Evolutionary conservation across 148 eudicot species (phyloP), one percentile per base, ranked within the genome.

Genomic region (Chenopodium quinoa): DNA sequence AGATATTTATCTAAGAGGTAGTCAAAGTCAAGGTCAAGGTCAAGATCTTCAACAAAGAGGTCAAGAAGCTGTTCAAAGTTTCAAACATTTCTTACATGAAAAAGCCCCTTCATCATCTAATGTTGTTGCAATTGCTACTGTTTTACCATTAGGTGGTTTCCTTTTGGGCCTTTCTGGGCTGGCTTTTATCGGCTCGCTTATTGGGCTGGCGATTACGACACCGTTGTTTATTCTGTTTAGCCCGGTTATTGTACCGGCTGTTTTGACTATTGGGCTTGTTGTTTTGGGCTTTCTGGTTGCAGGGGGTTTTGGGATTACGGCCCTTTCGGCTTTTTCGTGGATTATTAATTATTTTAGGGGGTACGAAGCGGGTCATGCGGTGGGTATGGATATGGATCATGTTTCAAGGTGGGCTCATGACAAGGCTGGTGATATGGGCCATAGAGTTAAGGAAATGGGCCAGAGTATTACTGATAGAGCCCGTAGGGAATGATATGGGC

Each of bases 231-330:
- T 93, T 25, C 31, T 93, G 52, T 93, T 88, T 82, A 90, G 97
- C 85, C 97, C 97, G 3, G 80, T 93, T 9, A 76, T 93, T 12
- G 88, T 93, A 73, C 97, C 97, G 3, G 94, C 96, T 2, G 84
- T 79, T 0, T 31, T 92, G 2, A 50, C 80, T 8, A 73, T 87
- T 7, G 92, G 86, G 64, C 80, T 89, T 8, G 88, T 91, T 3
- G 87, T 91, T 0, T 25, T 80, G 6, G 96, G 89, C 58, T 86
- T 92, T 76, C 69, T 89, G 78, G 77, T 87, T 2, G 89, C 96
- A 0, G 96, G 96, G 0, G 90, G 85, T 0, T 88, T 89, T 25
- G 96, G 96, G 84, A 73, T 91, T 1, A 86, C 86, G 1, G 94
- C 88, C 1, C 77, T 91, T 0, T 87, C 92, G 44, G 87, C 92